Evolutionary conservation across 768 basidiomycete species (phyloP).

Genomic region (Rhizopogon salebrosus): DNA sequence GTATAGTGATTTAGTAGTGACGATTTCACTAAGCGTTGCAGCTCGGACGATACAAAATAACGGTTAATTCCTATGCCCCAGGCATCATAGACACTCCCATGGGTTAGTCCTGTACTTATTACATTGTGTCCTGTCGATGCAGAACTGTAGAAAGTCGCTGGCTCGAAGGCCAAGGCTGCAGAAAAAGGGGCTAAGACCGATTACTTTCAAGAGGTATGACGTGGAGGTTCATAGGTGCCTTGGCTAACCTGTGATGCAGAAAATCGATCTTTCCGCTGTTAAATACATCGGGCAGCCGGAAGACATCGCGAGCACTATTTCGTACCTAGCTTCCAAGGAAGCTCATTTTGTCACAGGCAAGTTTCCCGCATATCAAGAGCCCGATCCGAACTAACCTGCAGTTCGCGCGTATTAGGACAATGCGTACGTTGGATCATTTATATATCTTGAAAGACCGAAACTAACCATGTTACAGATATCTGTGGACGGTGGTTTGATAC

Average conservation of each 20-base stretch:
- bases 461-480: slow-evolving; percentile 1
- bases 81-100: slow-evolving; percentile 25
- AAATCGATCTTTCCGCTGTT: slow-evolving; percentile 1
- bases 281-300: slow-evolving; percentile 24
- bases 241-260: background rate
- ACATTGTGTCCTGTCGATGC: background rate
- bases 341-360: slow-evolving; percentile 31
- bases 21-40: slow-evolving; percentile 14
- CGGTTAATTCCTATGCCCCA: slow-evolving; percentile 34
- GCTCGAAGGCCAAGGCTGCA: background rate
- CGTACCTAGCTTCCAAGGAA: slow-evolving; percentile 29
- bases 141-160: background rate
- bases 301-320: slow-evolving; percentile 27
- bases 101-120: slow-evolving; percentile 15
- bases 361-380: background rate
- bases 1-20: background rate
- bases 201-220: background rate
- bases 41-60: slow-evolving; percentile 27
- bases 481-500: slow-evolving; percentile 8
- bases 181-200: background rate
- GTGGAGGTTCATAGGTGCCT: background rate
- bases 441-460: background rate
- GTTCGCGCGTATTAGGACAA: slow-evolving; percentile 3
- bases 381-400: background rate
- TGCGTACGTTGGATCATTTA: slow-evolving; percentile 2